A percentile compares a stretch with the other conserved stretches of the same genome.
Evolutionary conservation across 495 filamentous ascomycete genomes (phyloP).

Genomic region (Tricharina praecox): DNA sequence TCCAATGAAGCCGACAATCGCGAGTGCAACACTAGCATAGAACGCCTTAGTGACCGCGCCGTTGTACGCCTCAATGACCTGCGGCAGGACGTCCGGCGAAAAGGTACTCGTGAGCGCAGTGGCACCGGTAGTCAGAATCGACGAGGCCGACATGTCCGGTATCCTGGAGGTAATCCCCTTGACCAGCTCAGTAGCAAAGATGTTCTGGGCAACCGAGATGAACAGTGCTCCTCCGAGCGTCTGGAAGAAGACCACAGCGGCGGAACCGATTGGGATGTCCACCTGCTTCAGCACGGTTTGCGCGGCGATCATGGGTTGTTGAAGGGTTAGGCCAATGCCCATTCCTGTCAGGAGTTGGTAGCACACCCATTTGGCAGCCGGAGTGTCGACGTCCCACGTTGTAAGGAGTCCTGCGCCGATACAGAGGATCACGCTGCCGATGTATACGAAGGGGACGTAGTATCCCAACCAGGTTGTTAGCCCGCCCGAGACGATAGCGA

Average conservation of each 20-base stretch:
- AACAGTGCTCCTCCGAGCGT: constrained; percentile 58
- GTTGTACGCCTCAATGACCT: constrained; percentile 54
- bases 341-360: constrained; percentile 50
- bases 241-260: constrained; percentile 52
- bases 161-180: constrained; percentile 31
- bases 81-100: constrained; percentile 31
- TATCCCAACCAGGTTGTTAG: constrained; percentile 49
- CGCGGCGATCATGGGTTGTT: constrained; percentile 50
- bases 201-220: constrained; percentile 49
- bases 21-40: constrained; percentile 49
- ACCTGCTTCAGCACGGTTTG: constrained; percentile 45
- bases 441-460: constrained; percentile 58
- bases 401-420: constrained; percentile 55
- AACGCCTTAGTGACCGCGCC: constrained; percentile 49
- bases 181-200: constrained; percentile 57
- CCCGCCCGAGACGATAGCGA: constrained; percentile 44
- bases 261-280: constrained; percentile 52
- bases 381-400: constrained; percentile 41
- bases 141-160: constrained; percentile 34
- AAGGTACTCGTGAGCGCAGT: constrained; percentile 43
- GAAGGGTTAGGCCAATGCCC: constrained; percentile 51
- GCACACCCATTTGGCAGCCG: constrained; percentile 52
- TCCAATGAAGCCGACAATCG: constrained; percentile 43
- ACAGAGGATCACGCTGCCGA: constrained; percentile 39
- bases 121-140: constrained; percentile 46